These are phyloP conservation scores for Pythium apleroticum DNA, from an alignment of 352 stramenopile species.

Conservation along the genomic window DNA sequence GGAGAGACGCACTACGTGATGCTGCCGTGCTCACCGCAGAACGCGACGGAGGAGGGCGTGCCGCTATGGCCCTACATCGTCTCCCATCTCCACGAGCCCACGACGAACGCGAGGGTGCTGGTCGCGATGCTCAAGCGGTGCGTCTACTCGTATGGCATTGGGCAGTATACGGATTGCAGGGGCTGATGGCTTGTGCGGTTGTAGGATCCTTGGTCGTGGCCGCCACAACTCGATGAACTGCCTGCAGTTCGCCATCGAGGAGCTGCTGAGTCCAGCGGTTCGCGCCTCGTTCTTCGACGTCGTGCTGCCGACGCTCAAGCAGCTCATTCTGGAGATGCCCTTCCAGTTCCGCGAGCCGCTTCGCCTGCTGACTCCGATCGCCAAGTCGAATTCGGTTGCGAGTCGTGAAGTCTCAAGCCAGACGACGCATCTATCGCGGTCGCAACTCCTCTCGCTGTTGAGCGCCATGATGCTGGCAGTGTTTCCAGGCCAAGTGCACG, in stretches of 20 bases:
- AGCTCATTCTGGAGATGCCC: slow-evolving; percentile 49
- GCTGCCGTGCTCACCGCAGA: slow-evolving; percentile 49
- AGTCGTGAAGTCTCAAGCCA: background rate
- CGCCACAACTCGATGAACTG: slow-evolving; percentile 16
- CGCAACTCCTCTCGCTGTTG: slow-evolving; percentile 45
- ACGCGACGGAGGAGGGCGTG: slow-evolving; percentile 34
- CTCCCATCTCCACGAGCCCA: slow-evolving; percentile 44
- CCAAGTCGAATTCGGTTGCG: background rate
- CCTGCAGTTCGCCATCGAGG: slow-evolving; percentile 15
- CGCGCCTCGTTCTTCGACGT: slow-evolving; percentile 38
- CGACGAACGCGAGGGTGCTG: slow-evolving; percentile 39
- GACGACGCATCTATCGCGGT: slow-evolving; percentile 16
- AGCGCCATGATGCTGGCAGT: slow-evolving; percentile 63
- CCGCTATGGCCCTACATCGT: slow-evolving; percentile 76
- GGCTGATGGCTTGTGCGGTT: background rate
- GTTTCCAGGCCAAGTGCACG: slow-evolving; percentile 46
- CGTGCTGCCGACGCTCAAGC: slow-evolving; percentile 50
- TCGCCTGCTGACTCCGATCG: slow-evolving; percentile 39
- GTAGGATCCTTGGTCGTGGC: slow-evolving; percentile 9
- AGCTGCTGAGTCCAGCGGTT: slow-evolving; percentile 40
- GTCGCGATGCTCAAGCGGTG: slow-evolving; percentile 42
- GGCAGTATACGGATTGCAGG: background rate
- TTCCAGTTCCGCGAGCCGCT: slow-evolving; percentile 42
- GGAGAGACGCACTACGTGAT: slow-evolving; percentile 13
- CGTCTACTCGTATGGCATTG: slow-evolving; percentile 2